Evolutionary conservation across 352 stramenopile species (phyloP).

Genomic region (Globisporangium acanthophoron): DNA sequence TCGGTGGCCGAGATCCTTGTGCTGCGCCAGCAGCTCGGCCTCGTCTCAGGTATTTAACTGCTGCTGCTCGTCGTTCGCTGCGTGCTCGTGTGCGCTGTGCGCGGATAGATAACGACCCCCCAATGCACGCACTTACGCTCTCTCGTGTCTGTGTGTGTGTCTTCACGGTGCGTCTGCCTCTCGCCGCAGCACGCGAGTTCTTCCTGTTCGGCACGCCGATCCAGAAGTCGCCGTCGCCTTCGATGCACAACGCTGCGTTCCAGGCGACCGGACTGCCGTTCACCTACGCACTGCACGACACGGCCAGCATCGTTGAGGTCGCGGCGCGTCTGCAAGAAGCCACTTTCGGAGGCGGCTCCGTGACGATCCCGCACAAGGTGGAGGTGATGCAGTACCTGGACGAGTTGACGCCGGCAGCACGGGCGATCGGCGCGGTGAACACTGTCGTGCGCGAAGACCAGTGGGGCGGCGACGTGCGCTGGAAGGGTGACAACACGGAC

Average conservation of each 20-base stretch:
- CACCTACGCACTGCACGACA: slow-evolving; percentile 87
- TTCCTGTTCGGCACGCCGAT: slow-evolving; percentile 97
- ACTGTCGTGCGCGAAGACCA: slow-evolving; percentile 87
- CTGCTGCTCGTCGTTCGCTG: slow-evolving; percentile 6
- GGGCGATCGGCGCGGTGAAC: slow-evolving; percentile 98
- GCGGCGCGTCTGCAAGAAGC: slow-evolving; percentile 34
- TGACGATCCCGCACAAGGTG: slow-evolving; percentile 98
- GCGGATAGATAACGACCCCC: slow-evolving; percentile 3
- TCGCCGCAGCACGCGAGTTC: slow-evolving; percentile 71
- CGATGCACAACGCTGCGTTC: slow-evolving; percentile 97
- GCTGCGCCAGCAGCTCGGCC: slow-evolving; percentile 71
- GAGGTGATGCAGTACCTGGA: slow-evolving; percentile 93
- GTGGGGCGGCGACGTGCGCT: slow-evolving; percentile 32
- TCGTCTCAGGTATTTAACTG: slow-evolving; percentile 77
- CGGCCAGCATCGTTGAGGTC: slow-evolving; percentile 36
- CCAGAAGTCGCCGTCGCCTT: slow-evolving; percentile 92
- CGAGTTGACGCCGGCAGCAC: slow-evolving; percentile 89
- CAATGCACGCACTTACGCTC: slow-evolving; percentile 7
- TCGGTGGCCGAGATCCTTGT: slow-evolving; percentile 92
- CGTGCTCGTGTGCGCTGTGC: no score
- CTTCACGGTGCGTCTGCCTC: slow-evolving; percentile 1
- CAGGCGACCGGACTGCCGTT: slow-evolving; percentile 80
- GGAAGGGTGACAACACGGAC: slow-evolving; percentile 97
- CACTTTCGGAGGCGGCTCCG: slow-evolving; percentile 92
- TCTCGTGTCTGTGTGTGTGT: slow-evolving; percentile 15